A percentile compares a stretch with the other conserved stretches of the same genome.
phyloP scores from a whole-genome alignment of 768 basidiomycete species.

The Naganishia kalamii region DNA sequence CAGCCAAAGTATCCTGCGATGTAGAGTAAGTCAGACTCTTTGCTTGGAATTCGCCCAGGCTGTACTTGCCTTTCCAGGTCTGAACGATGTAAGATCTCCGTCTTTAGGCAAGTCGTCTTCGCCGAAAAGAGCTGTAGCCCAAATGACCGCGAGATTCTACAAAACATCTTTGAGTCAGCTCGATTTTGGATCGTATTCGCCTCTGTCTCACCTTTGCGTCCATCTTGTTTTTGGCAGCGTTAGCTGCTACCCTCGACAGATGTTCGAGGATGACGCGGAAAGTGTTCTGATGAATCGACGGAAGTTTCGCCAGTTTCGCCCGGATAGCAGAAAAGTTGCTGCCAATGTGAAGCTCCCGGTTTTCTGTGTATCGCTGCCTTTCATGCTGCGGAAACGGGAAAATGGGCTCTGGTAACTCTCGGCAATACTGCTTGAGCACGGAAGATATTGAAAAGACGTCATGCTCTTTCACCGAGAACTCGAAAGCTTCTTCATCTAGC shows the following conservation, averaged over 20 bases:
- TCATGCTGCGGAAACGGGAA: slow-evolving; percentile 76
- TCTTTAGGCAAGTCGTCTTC: slow-evolving; percentile 81
- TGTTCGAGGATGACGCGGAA: slow-evolving; percentile 76
- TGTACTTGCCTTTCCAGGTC: slow-evolving; percentile 60
- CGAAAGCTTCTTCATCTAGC: slow-evolving; percentile 63
- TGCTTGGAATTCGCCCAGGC: neutral
- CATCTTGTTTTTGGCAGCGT: slow-evolving; percentile 80
- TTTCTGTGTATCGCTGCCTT: slow-evolving; percentile 71
- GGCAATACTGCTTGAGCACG: slow-evolving; percentile 70
- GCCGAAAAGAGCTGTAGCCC: slow-evolving; percentile 80
- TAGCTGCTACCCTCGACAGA: slow-evolving; percentile 63
- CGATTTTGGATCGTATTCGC: neutral
- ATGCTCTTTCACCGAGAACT: slow-evolving; percentile 61
- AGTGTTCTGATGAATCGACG: slow-evolving; percentile 75
- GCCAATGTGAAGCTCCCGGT: slow-evolving; percentile 63
- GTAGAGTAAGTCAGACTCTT: neutral
- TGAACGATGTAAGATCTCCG: slow-evolving; percentile 69
- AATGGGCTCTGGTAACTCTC: slow-evolving; percentile 82
- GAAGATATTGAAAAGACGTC: slow-evolving; percentile 80
- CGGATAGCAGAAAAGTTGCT: slow-evolving; percentile 70
- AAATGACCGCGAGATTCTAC: slow-evolving; percentile 80
- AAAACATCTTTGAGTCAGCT: too few relatives aligned
- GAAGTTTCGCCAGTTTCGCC: slow-evolving; percentile 77
- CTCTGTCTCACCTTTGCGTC: slow-evolving; percentile 54
- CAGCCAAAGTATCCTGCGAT: slow-evolving; percentile 65